Evolutionary conservation across 129 eudicot genomes (phyloP), one percentile per base, ranked within the genome.

Genomic region (Centella asiatica): DNA sequence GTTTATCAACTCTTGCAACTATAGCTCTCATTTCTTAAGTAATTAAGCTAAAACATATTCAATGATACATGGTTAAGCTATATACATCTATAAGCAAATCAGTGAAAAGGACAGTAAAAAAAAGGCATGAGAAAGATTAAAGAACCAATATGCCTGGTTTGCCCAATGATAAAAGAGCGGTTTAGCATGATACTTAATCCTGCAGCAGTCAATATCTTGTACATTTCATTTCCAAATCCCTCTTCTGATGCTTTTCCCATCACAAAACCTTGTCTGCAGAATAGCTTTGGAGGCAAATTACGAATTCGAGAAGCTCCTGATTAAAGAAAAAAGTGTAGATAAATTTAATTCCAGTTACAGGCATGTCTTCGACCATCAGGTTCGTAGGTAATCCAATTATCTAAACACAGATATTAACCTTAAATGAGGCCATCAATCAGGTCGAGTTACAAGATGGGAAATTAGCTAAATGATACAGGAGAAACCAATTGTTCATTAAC

Each of bases 191-290:
- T 69, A 70, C 81, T 80, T 63, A 80, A 73, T 26, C 81, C 78
- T 1, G 85, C 78, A 60, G 85, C 85, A 10, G 85, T 76, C 68
- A 80, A 56, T 59, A 72, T 76, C 77, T 80, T 80, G 78, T 80
- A 80, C 85, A 80, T 80, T 65, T 80, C 85, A 27, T 80, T 80
- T 23, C 85, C 85, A 4, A 80, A 72, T 31, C 85, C 85, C n/a
- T 76, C 85, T 65, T 80, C 85, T 4, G 85, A 76, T 39, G 81
- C 81, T 65, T 80, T 80, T 18, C 81, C 81, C 76, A 76, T 47
- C 31, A 80, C 78, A 49, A 80, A 80, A 50, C 77, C 80, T 45
- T 75, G 85, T 45, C 57, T 71, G 80, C 85, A 80, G 66, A 80
- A 80, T 55, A 72, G 76, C 51, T 76, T 79, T 0, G 76, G 76